Conservation (phyloP, 495 filamentous ascomycete genomes). For the Penicillium cinerascens region DNA sequence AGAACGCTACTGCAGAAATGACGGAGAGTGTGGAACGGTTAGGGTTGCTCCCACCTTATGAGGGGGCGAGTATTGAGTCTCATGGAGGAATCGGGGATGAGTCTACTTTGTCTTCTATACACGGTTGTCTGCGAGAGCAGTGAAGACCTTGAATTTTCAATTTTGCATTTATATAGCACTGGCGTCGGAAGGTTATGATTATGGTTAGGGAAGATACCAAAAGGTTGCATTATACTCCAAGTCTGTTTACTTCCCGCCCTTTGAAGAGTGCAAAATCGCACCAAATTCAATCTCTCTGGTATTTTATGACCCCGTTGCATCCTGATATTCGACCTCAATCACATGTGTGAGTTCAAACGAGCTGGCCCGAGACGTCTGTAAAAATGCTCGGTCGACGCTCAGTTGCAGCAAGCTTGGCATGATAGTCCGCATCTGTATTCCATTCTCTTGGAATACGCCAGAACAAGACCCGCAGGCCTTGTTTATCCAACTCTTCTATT, state of each 20-base stretch:
- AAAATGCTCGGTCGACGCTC: background rate
- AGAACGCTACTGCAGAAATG: conserved; percentile 19
- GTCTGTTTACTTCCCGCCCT: background rate
- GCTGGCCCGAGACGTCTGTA: background rate
- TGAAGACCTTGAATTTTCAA: background rate
- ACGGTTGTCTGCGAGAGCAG: background rate
- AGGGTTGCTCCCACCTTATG: conserved; percentile 14
- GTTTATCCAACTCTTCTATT: conserved; percentile 11
- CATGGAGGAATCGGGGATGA: background rate
- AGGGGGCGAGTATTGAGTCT: background rate
- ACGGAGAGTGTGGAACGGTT: conserved; percentile 15
- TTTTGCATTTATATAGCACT: conserved; percentile 16
- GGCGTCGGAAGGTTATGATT: conserved; percentile 8
- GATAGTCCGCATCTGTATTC: background rate
- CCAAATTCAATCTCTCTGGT: no score
- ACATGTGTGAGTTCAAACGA: background rate
- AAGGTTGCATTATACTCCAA: background rate
- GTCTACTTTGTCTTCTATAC: background rate
- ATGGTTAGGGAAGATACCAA: background rate
- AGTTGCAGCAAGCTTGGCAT: background rate
- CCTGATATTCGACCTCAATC: no score
- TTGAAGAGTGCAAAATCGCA: no score
- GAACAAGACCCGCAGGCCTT: conserved; percentile 28
- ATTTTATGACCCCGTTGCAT: no score
- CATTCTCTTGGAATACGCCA: conserved; percentile 11